Evolutionary conservation across 2,329 filamentous ascomycete species (phyloP), one percentile per base, ranked within the genome.

Genomic region (Nigrospora oryzae): DNA sequence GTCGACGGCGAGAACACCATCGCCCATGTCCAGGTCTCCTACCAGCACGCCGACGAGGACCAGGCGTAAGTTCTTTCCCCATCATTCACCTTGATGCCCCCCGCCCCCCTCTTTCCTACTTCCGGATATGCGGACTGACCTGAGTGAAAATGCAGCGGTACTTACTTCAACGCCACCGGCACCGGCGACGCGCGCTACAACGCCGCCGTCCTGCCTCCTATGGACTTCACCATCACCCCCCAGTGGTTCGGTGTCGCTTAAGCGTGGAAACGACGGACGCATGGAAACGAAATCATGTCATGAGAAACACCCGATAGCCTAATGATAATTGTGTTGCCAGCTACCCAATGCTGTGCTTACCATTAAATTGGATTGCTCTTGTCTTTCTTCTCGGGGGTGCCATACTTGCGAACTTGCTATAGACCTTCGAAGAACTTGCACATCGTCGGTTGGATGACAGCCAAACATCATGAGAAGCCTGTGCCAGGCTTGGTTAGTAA

Each of bases 151-250:
- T 19, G 3, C 14, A 41, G 39, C 39, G 34, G 34, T 31, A 34
- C 39, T 33, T 41, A 41, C 39, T 41, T 31, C 31, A 41, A 41
- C 39, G 32, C 19, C 39, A 41, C 39, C 31, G 39, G 39, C 15
- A 11, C 15, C 31, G 16, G 12, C 12, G 28, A 41, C 30, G n/a
- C 39, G 31, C 17, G 17, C 31, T 34, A 33, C 31, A 41, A 34
- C 39, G 31, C 31, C 28, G 39, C 16, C 11, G 39, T 16, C 30
- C 6, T 5, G 13, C 31, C 31, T n/a, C 31, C 31, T 16, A 16
- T 3, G 39, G 14, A 13, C 15, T 41, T 41, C 39, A 13, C 39
- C 39, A 41, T 41, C 39, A 34, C n/a, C 16, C 39, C 39, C 39
- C 32, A 33, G 31, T 34, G 31, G 31, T 41, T 41, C 39, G 39